Evolutionary conservation across 164 flowering plant genomes (phyloP).

Genomic region (Kingdonia uniflora): DNA sequence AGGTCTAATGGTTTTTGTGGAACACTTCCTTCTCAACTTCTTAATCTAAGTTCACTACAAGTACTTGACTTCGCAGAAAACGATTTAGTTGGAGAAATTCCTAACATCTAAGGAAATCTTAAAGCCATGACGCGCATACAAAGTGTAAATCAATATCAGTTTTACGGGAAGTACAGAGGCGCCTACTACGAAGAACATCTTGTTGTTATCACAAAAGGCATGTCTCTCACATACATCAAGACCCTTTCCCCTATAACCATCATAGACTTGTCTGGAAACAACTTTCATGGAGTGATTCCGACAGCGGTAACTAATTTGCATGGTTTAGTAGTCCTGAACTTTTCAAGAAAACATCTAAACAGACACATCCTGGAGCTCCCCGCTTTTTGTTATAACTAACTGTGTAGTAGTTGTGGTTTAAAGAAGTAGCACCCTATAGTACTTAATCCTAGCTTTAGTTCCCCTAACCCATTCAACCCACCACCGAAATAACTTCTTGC

Average conservation of each 20-base stretch:
- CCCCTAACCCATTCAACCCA: too few species aligned
- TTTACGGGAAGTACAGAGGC: slow-evolving; percentile 21
- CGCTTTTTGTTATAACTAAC: too few species aligned
- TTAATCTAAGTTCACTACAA: slow-evolving; percentile 21
- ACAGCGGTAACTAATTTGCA: slow-evolving; percentile 12
- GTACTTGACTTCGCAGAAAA: slow-evolving; percentile 36
- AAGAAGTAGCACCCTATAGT: too few species aligned
- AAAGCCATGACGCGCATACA: slow-evolving; percentile 17
- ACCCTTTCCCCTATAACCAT: slow-evolving; percentile 25
- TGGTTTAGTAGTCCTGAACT: slow-evolving; percentile 24
- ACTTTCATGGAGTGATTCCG: slow-evolving; percentile 22
- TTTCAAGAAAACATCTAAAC: slow-evolving; percentile 26
- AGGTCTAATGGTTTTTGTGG: slow-evolving; percentile 25
- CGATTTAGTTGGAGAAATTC: slow-evolving; percentile 30
- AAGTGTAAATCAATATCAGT: slow-evolving; percentile 7
- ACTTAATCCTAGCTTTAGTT: too few species aligned
- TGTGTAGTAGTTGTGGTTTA: too few species aligned
- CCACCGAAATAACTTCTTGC: too few species aligned
- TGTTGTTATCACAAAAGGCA: slow-evolving; percentile 16
- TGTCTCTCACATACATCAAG: slow-evolving; percentile 15
- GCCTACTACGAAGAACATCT: slow-evolving; percentile 25
- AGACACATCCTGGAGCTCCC: too few species aligned
- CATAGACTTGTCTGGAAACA: slow-evolving; percentile 29
- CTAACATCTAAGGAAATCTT: slow-evolving; percentile 17
- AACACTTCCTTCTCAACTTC: slow-evolving; percentile 17